Conservation (phyloP, 352 stramenopile genomes). For the Phytophthora tentaculata region DNA sequence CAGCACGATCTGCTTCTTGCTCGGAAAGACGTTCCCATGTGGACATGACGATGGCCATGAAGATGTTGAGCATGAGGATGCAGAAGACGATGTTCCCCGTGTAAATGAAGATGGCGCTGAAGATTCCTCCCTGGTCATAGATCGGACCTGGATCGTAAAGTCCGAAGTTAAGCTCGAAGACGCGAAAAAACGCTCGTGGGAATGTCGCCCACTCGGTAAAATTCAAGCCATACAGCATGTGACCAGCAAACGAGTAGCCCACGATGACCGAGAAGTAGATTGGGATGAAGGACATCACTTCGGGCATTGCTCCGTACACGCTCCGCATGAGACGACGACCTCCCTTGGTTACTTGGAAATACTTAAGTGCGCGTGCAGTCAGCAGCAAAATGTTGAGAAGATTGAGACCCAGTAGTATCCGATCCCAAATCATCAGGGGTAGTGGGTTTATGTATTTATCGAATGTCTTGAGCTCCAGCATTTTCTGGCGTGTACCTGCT, state of each 20-base stretch:
- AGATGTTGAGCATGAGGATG: conserved; percentile 82
- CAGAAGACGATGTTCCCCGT: conserved; percentile 71
- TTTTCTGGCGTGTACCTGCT: conserved; percentile 34
- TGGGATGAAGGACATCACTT: conserved; percentile 71
- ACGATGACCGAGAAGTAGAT: conserved; percentile 72
- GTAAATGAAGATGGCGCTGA: conserved; percentile 78
- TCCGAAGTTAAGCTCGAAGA: conserved; percentile 80
- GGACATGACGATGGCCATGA: conserved; percentile 82
- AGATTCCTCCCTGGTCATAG: conserved; percentile 65
- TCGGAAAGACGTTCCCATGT: conserved; percentile 69
- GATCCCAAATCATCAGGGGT: conserved; percentile 61
- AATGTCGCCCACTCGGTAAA: conserved; percentile 74
- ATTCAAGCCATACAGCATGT: conserved; percentile 73
- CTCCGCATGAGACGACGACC: conserved; percentile 67
- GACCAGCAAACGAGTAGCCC: conserved; percentile 72
- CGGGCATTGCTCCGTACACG: conserved; percentile 77
- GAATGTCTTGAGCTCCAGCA: conserved; percentile 61
- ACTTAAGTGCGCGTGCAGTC: conserved; percentile 69
- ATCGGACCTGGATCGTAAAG: conserved; percentile 73
- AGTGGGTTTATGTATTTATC: conserved; percentile 64
- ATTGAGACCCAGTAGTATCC: conserved; percentile 67
- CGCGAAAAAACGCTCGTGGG: conserved; percentile 60
- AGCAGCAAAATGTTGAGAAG: conserved; percentile 72
- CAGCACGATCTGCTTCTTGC: conserved; percentile 53
- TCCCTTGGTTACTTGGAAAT: conserved; percentile 75